Evolutionary conservation across 2,329 filamentous ascomycete species (phyloP).

Genomic region (Cercospora sp.): DNA sequence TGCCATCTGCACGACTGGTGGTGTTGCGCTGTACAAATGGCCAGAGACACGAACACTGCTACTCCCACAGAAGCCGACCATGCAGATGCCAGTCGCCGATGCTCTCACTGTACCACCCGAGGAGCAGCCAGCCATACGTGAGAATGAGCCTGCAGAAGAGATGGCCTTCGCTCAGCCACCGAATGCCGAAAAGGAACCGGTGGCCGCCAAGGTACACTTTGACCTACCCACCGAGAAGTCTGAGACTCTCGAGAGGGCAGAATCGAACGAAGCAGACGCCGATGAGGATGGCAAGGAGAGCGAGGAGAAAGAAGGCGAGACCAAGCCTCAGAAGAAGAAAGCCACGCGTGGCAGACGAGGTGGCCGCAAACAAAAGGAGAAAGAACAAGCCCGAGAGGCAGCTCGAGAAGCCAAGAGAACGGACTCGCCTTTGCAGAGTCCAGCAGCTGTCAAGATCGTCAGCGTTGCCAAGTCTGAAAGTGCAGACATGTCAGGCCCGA

Average conservation of each 20-base stretch:
- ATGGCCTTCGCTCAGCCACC: slow-evolving; percentile 36
- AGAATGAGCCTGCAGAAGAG: slow-evolving; percentile 40
- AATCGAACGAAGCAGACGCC: slow-evolving; percentile 21
- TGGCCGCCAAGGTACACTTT: slow-evolving; percentile 24
- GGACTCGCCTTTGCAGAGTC: slow-evolving; percentile 16
- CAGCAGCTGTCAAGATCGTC: slow-evolving; percentile 43
- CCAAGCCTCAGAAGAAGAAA: slow-evolving; percentile 49
- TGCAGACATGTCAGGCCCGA: slow-evolving; percentile 48
- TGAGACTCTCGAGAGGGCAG: slow-evolving; percentile 19
- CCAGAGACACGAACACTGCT: slow-evolving; percentile 2
- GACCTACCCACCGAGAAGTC: slow-evolving; percentile 11
- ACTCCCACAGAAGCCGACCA: slow-evolving; percentile 2
- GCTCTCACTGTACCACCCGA: not conserved
- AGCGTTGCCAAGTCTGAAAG: slow-evolving; percentile 47
- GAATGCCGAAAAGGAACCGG: slow-evolving; percentile 14
- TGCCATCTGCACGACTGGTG: not conserved
- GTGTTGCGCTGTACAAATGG: slow-evolving; percentile 13
- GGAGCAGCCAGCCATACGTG: slow-evolving; percentile 28
- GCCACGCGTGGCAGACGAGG: slow-evolving; percentile 53
- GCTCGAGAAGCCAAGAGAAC: slow-evolving; percentile 40
- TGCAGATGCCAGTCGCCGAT: slow-evolving; percentile 7
- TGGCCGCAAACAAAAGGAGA: slow-evolving; percentile 48
- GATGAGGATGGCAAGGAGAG: slow-evolving; percentile 26
- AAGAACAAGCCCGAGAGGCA: slow-evolving; percentile 40
- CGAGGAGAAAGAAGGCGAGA: slow-evolving; percentile 29